Evolutionary conservation across 257 asterid species (phyloP).

Genomic region (Oldenlandia corymbosa): DNA sequence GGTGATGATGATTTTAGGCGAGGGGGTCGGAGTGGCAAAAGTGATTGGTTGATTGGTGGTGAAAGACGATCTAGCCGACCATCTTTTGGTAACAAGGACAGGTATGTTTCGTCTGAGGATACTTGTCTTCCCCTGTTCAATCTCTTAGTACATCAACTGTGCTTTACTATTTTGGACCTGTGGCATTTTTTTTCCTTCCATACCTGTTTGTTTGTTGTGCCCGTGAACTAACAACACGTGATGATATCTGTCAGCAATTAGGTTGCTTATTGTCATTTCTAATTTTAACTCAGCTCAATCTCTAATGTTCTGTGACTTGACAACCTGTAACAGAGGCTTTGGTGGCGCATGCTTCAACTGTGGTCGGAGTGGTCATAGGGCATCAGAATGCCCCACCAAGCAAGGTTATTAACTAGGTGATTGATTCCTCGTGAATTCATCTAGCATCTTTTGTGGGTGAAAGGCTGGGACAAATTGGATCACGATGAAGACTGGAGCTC

Average conservation of each 20-base stretch:
- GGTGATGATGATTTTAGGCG: slow-evolving; percentile 33
- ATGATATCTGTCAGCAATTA: neutral
- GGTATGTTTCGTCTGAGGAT: slow-evolving; percentile 22
- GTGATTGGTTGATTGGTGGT: slow-evolving; percentile 68
- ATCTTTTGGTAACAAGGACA: slow-evolving; percentile 54
- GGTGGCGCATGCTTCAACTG: slow-evolving; percentile 90
- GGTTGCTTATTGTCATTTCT: neutral
- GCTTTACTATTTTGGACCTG: neutral
- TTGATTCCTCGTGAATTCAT: slow-evolving; percentile 15
- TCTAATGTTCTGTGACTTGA: neutral
- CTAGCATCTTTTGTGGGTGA: slow-evolving; percentile 3
- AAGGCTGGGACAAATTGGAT: slow-evolving; percentile 6
- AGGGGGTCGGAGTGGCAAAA: slow-evolving; percentile 49
- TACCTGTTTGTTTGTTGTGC: neutral
- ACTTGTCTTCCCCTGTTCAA: neutral
- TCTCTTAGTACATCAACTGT: neutral
- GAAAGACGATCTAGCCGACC: slow-evolving; percentile 49
- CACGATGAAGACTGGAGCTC: slow-evolving; percentile 3
- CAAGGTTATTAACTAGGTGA: slow-evolving; percentile 30
- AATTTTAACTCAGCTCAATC: neutral
- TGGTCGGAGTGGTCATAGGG: slow-evolving; percentile 78
- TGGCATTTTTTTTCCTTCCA: neutral
- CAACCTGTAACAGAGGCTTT: slow-evolving; percentile 40
- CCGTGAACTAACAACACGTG: neutral
- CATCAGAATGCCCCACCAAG: slow-evolving; percentile 84